Base-by-base conservation (phyloP, 2,329 filamentous ascomycete species). In the Stagonosporopsis cucurbitacearum region DNA sequence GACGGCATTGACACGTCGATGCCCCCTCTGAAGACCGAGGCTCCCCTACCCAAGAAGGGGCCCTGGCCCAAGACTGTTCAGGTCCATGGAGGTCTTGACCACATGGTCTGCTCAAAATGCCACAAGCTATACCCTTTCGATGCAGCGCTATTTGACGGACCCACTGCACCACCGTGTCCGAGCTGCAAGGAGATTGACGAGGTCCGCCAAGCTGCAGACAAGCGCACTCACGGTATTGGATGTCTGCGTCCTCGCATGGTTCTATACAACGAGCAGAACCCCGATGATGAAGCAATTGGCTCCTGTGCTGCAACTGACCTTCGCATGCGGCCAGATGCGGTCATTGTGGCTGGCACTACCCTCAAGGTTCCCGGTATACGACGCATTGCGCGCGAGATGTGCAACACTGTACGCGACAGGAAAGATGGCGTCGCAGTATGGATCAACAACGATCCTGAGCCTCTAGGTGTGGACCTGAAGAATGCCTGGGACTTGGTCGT, bases 41-140 rank as follows among this genome's bases (percentile, higher is more conserved):
- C 96, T 1, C 95, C 95, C 1, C 81, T 99, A 12, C 88, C 88
- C 58, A 82, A 85, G 62, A 96, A 95, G 72, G 92, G 88, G 0
- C 93, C 93, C 15, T 99, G 95, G 95, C 95, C 95, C 2, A 87
- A 87, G 63, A 96, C 95, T 0, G 86, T 99, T 58, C 95, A 98
- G 75, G 83, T 99, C 8, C 95, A 99, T 67, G 95, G 95, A 33
- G 93, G 94, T 17, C 83, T 99, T 32, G 88, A 92, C 68, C 95
- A 96, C 74, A 98, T 98, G 94, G 90, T 96, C 15, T 99, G 95
- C 77, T 92, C 92, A 40, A 98, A 98, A 75, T 99, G 95, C 75
- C 85, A 87, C 64, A 82, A 89, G 56, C 82, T 96, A 8, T 84
- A 86, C 40, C 83, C 89, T 47, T 93, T 99, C 67, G 82, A 96